Conservation (phyloP, 2,329 filamentous ascomycete genomes). For the Ophiostoma novo-ulmi region DNA sequence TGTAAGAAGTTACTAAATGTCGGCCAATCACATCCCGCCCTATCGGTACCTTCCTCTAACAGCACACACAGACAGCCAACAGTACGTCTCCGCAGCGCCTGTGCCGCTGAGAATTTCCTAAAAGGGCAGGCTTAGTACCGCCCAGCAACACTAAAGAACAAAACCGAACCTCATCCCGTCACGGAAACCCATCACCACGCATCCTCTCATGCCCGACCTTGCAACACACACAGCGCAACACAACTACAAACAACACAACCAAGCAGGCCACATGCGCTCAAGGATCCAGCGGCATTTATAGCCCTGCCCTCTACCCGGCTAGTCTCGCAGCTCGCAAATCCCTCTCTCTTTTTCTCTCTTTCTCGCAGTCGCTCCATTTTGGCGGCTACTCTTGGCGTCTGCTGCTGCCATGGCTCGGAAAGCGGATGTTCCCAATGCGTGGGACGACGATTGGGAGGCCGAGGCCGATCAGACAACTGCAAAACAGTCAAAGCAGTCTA, state of each 20-base stretch:
- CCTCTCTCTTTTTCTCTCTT: not conserved
- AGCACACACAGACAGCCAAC: not conserved
- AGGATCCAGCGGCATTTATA: slow-evolving; percentile 2
- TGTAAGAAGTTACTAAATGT: not conserved
- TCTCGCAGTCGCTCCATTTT: not conserved
- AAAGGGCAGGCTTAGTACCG: not conserved
- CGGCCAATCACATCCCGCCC: not conserved
- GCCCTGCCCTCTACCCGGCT: not conserved
- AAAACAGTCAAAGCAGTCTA: slow-evolving; percentile 31
- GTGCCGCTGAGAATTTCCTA: slow-evolving; percentile 8
- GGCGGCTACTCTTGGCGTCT: not conserved
- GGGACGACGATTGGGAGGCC: slow-evolving; percentile 86
- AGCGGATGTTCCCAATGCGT: slow-evolving; percentile 62
- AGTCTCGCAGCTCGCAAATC: not conserved
- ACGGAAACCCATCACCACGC: not conserved
- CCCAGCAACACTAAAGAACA: too few relatives aligned
- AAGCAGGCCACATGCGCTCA: slow-evolving; percentile 3
- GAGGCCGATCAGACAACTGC: slow-evolving; percentile 57
- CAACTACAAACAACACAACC: not conserved
- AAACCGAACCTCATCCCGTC: not conserved
- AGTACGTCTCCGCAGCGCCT: slow-evolving; percentile 1
- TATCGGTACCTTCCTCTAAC: not conserved
- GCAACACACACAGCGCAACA: not conserved
- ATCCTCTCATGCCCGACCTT: not conserved
- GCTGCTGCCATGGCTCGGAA: slow-evolving; percentile 40